Evolutionary conservation across 148 eudicot genomes (phyloP), one percentile per base, ranked within the genome.

Genomic region (Rhododendron williamsianum): DNA sequence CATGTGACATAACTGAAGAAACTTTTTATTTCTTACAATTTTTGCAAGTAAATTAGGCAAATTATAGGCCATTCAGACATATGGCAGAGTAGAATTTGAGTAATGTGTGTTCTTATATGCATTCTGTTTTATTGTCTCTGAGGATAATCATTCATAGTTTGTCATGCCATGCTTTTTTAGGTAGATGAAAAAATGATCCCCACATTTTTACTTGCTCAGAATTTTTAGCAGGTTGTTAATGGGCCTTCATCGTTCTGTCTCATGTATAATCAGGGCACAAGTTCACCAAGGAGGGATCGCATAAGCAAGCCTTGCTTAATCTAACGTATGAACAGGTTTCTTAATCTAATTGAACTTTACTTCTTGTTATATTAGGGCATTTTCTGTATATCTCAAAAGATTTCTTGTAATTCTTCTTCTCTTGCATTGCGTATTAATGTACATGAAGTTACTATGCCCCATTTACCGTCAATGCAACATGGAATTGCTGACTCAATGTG

Each of bases 291-390:
- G 94, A 95, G 85, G 94, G 88, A 52, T 36, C 89, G 25, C 89
- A 82, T 85, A 94, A 90, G 84, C 90, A 86, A 60, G 95, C 95
- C 33, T 85, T 97, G 83, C 96, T 97, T 76, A 96, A 94, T 90
- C 89, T 95, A 30, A 88, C 88, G 15, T 89, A 92, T 48, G 92
- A 88, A 27, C 88, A 92, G 94, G 96, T 85, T 84, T 77, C 52
- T 41, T 54, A 33, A 27, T 69, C 82, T 56, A 19, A 1, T 67
- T 19, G 30, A 30, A 45, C 35, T 25, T 58, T 58, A 25, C 19
- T 45, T 6, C 11, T 30, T 4, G 69, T 46, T 74, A 21, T 72
- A 21, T 15, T n/a, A 36, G n/a, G 19, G 72, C 51, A 36, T 52
- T 56, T 1, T 77, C 63, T 19, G 25, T 35, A 69, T 46, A 81